Evolutionary conservation across 805 yeast genomes (phyloP).

Genomic region (Barnettozyma sp.): DNA sequence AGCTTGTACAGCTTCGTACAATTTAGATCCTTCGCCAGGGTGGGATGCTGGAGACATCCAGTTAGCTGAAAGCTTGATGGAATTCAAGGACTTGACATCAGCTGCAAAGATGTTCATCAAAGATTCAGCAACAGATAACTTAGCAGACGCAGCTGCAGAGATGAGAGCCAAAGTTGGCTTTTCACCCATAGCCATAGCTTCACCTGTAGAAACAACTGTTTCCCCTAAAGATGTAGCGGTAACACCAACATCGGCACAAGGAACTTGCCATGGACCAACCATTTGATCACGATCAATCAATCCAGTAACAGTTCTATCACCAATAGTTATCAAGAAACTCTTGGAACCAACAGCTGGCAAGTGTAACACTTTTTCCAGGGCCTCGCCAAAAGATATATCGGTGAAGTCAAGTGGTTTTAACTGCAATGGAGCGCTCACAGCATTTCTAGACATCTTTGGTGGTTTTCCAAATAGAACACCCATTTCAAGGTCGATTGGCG

Average conservation of each 20-base stretch:
- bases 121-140: conserved; percentile 94
- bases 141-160: conserved; percentile 85
- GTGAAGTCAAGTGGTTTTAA: conserved; percentile 34
- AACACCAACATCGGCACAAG: conserved; percentile 97
- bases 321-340: conserved; percentile 92
- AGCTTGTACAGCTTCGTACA: conserved; percentile 96
- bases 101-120: conserved; percentile 85
- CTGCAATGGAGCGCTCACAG: conserved; percentile 53
- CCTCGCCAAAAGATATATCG: conserved; percentile 45
- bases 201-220: conserved; percentile 71
- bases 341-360: conserved; percentile 95
- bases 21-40: conserved; percentile 88
- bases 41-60: conserved; percentile 99
- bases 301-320: conserved; percentile 97
- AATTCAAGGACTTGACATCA: conserved; percentile 66
- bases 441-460: conserved; percentile 84
- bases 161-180: conserved; percentile 86
- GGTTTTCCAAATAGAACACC: conserved; percentile 92
- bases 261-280: conserved; percentile 99
- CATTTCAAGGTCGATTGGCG: conserved; percentile 96
- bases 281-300: conserved; percentile 94
- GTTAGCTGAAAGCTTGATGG: conserved; percentile 87
- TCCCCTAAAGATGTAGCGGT: conserved; percentile 87
- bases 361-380: conserved; percentile 74
- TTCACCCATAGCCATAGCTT: conserved; percentile 97